Base-by-base conservation (phyloP, 495 filamentous ascomycete species). In the Pyrenopolyporus hunteri region DNA sequence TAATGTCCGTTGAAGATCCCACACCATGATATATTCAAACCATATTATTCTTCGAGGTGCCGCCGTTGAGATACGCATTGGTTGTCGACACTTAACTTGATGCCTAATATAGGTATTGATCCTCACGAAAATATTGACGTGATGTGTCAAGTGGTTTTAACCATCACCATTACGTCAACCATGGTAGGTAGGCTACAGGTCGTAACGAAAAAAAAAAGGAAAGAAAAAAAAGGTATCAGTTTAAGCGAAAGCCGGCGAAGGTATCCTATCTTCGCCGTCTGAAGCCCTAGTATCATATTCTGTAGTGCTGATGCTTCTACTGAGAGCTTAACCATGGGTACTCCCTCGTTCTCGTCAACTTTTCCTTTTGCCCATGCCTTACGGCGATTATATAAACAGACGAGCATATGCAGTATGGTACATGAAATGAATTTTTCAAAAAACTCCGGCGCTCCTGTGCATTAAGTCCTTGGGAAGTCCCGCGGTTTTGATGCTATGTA, bases 311-410 rank as follows among this genome's bases (percentile, higher is more conserved):
- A n/a, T 13, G 13, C 22, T 4, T 46, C 22, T 37, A 28, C 53
- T 32, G 26, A 40, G 33, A 47, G 19, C 26, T 28, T 25, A 22
- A 33, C 46, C 32, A 6, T 32, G 17, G 29, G 35, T 19, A 37
- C 28, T 43, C 46, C 44, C 19, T 29, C 33, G 32, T 59, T 59
- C 55, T 55, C 48, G 9, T 54, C 54, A 43, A 51, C 48, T 53
- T 58, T 64, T 58, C 59, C 47, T 14, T 51, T 57, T 33, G 25
- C 32, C 64, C 54, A 22, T 53, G 64, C 61, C 59, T 56, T 33
- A 57, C 46, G 46, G 61, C 61, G 36, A 61, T 55, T 69, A 71
- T 71, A 71, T 71, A 71, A 53, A 45, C 62, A 53, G 42, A 40
- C 37, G 29, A 22, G 44, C 51, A 50, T 51, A 57, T 62, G 54